Conservation (phyloP, 345 rosid species). For the Jatropha curcas region DNA sequence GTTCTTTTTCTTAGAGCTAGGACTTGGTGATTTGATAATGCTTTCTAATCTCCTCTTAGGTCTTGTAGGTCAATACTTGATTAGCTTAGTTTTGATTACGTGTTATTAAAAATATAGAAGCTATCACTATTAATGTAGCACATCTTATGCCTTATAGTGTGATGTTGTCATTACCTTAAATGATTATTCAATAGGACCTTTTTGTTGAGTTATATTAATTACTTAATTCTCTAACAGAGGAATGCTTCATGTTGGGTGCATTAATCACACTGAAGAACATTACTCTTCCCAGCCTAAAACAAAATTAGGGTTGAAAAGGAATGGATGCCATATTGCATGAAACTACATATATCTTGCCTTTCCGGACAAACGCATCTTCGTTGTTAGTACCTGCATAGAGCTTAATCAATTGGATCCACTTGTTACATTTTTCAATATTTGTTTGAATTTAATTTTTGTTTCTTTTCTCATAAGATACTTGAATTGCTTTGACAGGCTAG, state of each 20-base stretch:
- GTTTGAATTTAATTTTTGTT: constrained; percentile 9
- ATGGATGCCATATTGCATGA: background rate
- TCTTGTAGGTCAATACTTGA: background rate
- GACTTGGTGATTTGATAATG: background rate
- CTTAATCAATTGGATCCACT: background rate
- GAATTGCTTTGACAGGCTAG: constrained; percentile 49
- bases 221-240: no score
- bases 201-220: no score
- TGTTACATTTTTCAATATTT: background rate
- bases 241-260: no score
- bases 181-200: no score
- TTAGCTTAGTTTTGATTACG: background rate
- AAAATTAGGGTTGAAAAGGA: background rate
- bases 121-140: no score
- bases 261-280: no score
- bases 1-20: background rate
- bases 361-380: background rate
- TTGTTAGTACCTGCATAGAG: background rate
- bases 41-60: background rate
- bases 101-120: no score
- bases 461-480: constrained; percentile 21
- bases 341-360: background rate
- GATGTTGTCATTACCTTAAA: no score
- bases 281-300: background rate
- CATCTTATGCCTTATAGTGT: no score